These are phyloP conservation scores for Clohesyomyces aquaticus DNA, from an alignment of 495 filamentous ascomycete genomes.

Conservation along the genomic window DNA sequence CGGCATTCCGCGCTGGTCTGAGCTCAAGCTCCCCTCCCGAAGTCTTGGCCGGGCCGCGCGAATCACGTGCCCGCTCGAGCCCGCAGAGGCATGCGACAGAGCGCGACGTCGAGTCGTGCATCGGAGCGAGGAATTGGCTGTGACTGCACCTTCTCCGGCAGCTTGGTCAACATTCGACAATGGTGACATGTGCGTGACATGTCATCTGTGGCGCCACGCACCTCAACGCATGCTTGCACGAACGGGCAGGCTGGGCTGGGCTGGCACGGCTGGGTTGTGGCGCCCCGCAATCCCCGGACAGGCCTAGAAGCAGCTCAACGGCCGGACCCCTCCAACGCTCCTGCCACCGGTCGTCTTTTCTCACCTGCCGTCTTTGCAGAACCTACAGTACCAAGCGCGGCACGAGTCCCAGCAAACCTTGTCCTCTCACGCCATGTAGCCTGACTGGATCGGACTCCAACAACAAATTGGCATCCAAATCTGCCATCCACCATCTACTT, in stretches of 20 bases:
- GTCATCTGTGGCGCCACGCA: neutral
- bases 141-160: too few species aligned
- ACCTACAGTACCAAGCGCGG: too few species aligned
- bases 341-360: neutral
- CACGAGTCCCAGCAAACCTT: neutral
- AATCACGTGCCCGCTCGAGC: neutral
- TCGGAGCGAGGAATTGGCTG: too few species aligned
- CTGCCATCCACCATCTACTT: neutral
- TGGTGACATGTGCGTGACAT: too few species aligned
- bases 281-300: neutral
- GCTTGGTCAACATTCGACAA: too few species aligned
- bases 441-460: neutral
- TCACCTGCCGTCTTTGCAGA: neutral
- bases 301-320: neutral
- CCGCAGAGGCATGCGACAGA: neutral
- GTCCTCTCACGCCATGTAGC: slow-evolving; percentile 19
- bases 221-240: too few species aligned
- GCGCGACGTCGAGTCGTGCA: too few species aligned
- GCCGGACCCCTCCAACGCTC: neutral
- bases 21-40: slow-evolving; percentile 2
- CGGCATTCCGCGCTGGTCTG: too few species aligned
- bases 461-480: too few species aligned
- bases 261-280: too few species aligned
- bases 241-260: too few species aligned
- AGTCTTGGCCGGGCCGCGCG: neutral